Percentiles rank a stretch among this genome's conserved stretches.
Evolutionary conservation across 2,329 filamentous ascomycete genomes (phyloP).

Genomic region (Neofusicoccum cordaticola): DNA sequence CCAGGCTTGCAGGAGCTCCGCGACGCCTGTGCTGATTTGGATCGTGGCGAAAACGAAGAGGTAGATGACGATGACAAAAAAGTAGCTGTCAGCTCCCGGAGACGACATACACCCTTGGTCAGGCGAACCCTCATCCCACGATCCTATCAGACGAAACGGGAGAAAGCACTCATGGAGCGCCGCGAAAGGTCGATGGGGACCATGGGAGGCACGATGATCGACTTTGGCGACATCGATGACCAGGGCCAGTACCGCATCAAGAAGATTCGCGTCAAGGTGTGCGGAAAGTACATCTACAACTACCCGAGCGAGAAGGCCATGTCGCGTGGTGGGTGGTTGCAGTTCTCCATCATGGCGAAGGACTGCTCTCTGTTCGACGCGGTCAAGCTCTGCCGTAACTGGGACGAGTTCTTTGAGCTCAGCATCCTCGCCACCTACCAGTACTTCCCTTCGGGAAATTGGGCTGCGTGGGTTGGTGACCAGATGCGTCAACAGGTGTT

Average conservation of each 20-base stretch:
- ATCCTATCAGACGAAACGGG: conserved; percentile 30
- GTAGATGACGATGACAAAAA: conserved; percentile 25
- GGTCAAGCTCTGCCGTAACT: conserved; percentile 49
- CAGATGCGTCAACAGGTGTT: conserved; percentile 39
- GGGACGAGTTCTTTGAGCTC: conserved; percentile 52
- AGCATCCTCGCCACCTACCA: conserved; percentile 45
- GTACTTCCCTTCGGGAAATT: conserved; percentile 49
- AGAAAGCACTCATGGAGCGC: conserved; percentile 29
- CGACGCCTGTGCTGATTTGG: conserved; percentile 52
- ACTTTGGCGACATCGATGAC: conserved; percentile 38
- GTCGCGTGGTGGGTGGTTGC: conserved; percentile 49
- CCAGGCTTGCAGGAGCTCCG: conserved; percentile 50
- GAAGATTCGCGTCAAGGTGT: conserved; percentile 47
- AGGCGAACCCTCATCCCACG: conserved; percentile 19
- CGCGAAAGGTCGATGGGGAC: conserved; percentile 18
- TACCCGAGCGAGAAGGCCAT: conserved; percentile 50
- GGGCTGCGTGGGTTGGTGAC: conserved; percentile 43
- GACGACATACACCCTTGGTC: not conserved
- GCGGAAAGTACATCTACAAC: conserved; percentile 51
- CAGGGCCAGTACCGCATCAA: conserved; percentile 31
- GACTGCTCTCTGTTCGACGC: conserved; percentile 46
- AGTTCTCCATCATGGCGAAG: conserved; percentile 52
- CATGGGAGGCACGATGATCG: conserved; percentile 26
- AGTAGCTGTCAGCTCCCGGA: not conserved
- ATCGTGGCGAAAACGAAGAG: conserved; percentile 39